Percentiles rank a stretch among this genome's conserved stretches.
Conservation (phyloP, 495 filamentous ascomycete species). For the Beverwykella pulmonaria region DNA sequence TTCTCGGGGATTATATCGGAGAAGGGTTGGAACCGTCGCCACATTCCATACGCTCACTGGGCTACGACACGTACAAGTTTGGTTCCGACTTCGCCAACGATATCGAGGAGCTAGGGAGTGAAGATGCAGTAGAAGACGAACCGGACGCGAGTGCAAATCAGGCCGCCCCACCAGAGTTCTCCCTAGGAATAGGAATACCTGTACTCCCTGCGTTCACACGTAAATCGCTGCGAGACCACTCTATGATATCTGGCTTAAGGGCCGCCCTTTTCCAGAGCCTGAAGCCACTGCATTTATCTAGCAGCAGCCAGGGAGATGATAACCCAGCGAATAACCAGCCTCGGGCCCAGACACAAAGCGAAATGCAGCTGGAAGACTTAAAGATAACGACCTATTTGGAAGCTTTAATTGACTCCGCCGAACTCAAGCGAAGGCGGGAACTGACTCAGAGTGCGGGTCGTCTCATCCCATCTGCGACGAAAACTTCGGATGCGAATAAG, state of each 20-base stretch:
- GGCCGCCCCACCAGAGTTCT: not conserved
- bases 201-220: not conserved
- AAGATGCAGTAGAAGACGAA: slow-evolving; percentile 33
- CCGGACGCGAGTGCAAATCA: not conserved
- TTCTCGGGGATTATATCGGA: slow-evolving; percentile 72
- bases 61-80: slow-evolving; percentile 45
- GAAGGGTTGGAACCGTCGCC: slow-evolving; percentile 53
- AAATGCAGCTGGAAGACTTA: slow-evolving; percentile 43
- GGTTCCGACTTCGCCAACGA: slow-evolving; percentile 28
- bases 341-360: slow-evolving; percentile 9
- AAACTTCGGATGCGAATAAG: not conserved
- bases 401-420: slow-evolving; percentile 29
- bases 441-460: not conserved
- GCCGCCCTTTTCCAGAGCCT: not conserved
- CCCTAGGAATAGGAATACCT: not conserved
- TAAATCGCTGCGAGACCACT: not conserved
- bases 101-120: slow-evolving; percentile 36
- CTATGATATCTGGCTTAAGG: too few relatives aligned
- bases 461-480: not conserved
- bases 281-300: not conserved
- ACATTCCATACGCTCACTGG: slow-evolving; percentile 42
- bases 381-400: slow-evolving; percentile 45
- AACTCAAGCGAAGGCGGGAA: slow-evolving; percentile 17
- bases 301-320: not conserved
- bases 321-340: not conserved